Evolutionary conservation across 805 yeast genomes (phyloP).

Genomic region (Teunomyces aglyptinius): DNA sequence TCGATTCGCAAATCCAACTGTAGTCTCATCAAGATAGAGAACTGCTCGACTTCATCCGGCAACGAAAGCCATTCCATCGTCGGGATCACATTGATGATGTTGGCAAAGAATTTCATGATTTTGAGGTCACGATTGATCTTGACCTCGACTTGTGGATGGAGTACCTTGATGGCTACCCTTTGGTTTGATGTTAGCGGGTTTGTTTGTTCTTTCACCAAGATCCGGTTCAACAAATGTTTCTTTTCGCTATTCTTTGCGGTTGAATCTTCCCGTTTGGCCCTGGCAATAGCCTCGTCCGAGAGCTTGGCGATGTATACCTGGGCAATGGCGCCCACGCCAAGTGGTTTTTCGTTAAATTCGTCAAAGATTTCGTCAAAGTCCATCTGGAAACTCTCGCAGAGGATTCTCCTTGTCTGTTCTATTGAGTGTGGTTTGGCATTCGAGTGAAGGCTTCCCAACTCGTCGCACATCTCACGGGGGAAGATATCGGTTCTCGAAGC

Average conservation of each 20-base stretch:
- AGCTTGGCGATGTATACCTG: constrained; percentile 84
- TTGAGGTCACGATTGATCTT: constrained; percentile 76
- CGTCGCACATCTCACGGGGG: constrained; percentile 73
- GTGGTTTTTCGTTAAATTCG: constrained; percentile 68
- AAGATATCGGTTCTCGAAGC: constrained; percentile 95
- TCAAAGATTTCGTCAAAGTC: constrained; percentile 76
- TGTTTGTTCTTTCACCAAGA: constrained; percentile 33
- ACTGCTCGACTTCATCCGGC: constrained; percentile 92
- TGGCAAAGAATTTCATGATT: constrained; percentile 83
- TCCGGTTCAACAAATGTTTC: constrained; percentile 28
- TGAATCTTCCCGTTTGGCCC: constrained; percentile 30
- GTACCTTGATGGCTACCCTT: constrained; percentile 84
- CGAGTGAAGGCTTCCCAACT: constrained; percentile 76
- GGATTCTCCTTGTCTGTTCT: constrained; percentile 52
- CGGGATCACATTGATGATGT: constrained; percentile 66
- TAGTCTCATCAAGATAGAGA: constrained; percentile 77
- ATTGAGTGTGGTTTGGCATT: constrained; percentile 75
- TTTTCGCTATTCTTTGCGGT: constrained; percentile 14
- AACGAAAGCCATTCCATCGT: constrained; percentile 97
- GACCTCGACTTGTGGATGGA: constrained; percentile 81
- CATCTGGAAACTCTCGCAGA: constrained; percentile 55
- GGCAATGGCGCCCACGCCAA: constrained; percentile 98
- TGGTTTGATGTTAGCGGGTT: constrained; percentile 40
- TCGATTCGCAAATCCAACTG: constrained; percentile 91
- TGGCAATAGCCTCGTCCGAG: constrained; percentile 42